These are phyloP conservation scores for Seiridium cupressi DNA, from an alignment of 2,329 filamentous ascomycete species.

Conservation along the genomic window DNA sequence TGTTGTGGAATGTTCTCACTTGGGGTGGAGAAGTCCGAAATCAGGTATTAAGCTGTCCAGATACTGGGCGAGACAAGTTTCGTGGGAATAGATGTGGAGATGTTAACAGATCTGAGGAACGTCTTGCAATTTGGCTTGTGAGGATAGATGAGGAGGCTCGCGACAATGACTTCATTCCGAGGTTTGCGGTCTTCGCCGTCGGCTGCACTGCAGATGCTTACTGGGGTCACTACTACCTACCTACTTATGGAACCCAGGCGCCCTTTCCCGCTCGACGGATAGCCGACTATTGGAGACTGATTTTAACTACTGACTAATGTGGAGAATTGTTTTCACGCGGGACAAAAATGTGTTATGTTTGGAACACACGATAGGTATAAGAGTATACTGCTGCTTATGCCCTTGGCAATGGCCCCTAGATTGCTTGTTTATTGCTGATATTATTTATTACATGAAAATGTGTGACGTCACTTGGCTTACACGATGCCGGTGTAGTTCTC, in stretches of 20 bases:
- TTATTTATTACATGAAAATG: not conserved
- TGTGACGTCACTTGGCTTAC: not conserved
- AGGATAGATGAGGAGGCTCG: not conserved
- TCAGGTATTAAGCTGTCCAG: not conserved
- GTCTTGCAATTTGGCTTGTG: not conserved
- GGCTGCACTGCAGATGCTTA: not conserved
- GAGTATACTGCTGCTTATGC: no score
- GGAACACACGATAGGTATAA: no score
- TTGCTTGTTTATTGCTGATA: no score
- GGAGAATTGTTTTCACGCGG: not conserved
- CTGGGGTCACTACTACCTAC: not conserved
- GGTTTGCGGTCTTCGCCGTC: not conserved
- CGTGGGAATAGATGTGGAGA: not conserved
- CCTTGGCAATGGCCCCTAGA: no score
- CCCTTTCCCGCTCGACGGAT: not conserved
- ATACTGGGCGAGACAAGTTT: not conserved
- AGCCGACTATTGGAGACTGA: not conserved
- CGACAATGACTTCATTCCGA: slow-evolving; percentile 1
- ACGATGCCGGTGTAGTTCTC: not conserved
- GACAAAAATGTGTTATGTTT: not conserved
- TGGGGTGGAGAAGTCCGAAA: not conserved
- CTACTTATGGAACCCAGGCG: not conserved
- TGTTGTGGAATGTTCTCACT: not conserved
- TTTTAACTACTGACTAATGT: not conserved
- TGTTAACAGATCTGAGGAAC: not conserved